Base-by-base conservation (phyloP, 1,284 basidiomycete genomes). In the Ustilago hordei region DNA sequence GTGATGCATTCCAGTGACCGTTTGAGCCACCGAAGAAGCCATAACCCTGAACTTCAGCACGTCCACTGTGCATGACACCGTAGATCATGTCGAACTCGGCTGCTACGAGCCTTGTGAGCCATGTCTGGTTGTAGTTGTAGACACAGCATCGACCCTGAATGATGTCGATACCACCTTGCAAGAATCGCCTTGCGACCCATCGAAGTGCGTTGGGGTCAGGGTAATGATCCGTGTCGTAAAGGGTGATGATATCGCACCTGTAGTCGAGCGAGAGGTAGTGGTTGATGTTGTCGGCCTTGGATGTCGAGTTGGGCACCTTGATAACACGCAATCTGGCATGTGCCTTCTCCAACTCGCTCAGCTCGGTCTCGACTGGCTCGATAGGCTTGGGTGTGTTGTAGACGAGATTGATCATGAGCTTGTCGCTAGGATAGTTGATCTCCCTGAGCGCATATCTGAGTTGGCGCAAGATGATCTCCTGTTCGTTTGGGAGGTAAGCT, bases 51-150 rank as follows among this genome's bases (percentile, higher is more conserved):
- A 79, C 39, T 53, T 78, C 69, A 4, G 82, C 82, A 28, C 81
- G 54, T 32, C 82, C 82, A 28, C 73, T 74, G 53, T 84, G 82
- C 66, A 81, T 76, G 28, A 81, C 80, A 36, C 78, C 80, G 56
- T 84, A 84, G 57, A 81, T 81, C 61, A 75, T 73, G 36, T 84
- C 82, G 48, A 83, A 83, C 60, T 84, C 82, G 32, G 78, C 81
- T 0, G 80, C 80, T 7, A 82, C 72, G 28, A 83, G 45, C 1
- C 71, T 43, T 0, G 82, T 81, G 23, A 75, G 23, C 64, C 74
- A 78, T 4, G 77, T 81, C 64, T 79, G 64, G 66, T 74, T 70
- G 65, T 77, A 75, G 62, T 82, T 83, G 80, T 82, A 81, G 23
- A 82, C 67, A 48, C 75, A 79, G 66, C 82, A 83, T 28, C 82